phyloP scores from a whole-genome alignment of 495 filamentous ascomycete genomes.

The Hypomontagnella submonticulosa region DNA sequence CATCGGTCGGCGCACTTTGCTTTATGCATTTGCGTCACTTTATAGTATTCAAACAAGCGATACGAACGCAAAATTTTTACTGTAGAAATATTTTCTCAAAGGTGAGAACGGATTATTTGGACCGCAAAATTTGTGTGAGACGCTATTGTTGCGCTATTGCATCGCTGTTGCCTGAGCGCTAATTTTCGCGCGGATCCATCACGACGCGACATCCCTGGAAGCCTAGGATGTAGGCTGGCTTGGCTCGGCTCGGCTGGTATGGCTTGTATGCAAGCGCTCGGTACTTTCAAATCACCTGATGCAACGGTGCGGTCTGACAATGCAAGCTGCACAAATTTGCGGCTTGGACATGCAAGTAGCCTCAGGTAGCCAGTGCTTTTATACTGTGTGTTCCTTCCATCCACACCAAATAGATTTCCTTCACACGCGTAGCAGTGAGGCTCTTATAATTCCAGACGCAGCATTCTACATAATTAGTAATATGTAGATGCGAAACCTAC shows the following conservation, averaged over 20 bases:
- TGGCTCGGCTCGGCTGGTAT: slow-evolving; percentile 37
- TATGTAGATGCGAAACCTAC: no score
- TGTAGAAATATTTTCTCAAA: neutral
- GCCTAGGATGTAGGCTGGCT: slow-evolving; percentile 23
- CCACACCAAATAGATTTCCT: slow-evolving; percentile 1
- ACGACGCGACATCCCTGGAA: slow-evolving; percentile 35
- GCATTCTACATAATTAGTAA: no score
- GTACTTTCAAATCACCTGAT: slow-evolving; percentile 45
- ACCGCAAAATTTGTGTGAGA: slow-evolving; percentile 2
- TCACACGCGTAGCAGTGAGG: neutral
- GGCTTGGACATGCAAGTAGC: slow-evolving; percentile 42
- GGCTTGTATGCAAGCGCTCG: slow-evolving; percentile 40
- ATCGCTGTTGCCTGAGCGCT: slow-evolving; percentile 26
- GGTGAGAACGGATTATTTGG: neutral
- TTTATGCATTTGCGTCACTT: slow-evolving; percentile 9
- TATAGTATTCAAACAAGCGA: neutral
- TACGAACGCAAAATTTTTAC: neutral
- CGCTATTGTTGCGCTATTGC: slow-evolving; percentile 3
- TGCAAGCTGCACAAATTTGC: slow-evolving; percentile 43
- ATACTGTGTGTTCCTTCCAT: slow-evolving; percentile 21
- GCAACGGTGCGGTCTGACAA: slow-evolving; percentile 45
- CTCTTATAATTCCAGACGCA: no score
- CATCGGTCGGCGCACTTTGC: slow-evolving; percentile 19
- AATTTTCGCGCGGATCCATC: slow-evolving; percentile 29
- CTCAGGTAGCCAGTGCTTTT: slow-evolving; percentile 38